Evolutionary conservation across 2,329 filamentous ascomycete genomes (phyloP).

Genomic region (Geoglossum cookeanum): DNA sequence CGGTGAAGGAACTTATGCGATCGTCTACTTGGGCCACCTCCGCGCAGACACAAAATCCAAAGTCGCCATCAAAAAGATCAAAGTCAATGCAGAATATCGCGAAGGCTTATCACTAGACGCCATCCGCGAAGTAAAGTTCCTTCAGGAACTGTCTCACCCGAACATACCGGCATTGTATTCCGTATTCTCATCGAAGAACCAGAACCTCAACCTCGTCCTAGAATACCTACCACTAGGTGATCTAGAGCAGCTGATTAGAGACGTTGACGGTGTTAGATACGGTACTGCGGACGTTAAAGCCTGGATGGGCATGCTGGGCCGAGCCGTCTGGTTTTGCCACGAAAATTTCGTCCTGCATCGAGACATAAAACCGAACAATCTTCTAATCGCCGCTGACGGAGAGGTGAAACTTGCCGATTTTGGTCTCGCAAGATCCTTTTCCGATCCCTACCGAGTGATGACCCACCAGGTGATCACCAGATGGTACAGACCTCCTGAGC

Average conservation of each 20-base stretch:
- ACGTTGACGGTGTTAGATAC: conserved; percentile 60
- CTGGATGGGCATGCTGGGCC: conserved; percentile 94
- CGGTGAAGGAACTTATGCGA: conserved; percentile 91
- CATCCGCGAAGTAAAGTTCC: conserved; percentile 84
- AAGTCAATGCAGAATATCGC: conserved; percentile 65
- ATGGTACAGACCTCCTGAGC: conserved; percentile 90
- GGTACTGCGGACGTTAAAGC: conserved; percentile 83
- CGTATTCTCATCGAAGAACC: conserved; percentile 89
- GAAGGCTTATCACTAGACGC: conserved; percentile 90
- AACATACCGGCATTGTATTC: conserved; percentile 88
- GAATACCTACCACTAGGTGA: conserved; percentile 90
- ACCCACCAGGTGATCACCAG: conserved; percentile 88
- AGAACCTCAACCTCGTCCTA: conserved; percentile 89
- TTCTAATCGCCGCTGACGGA: conserved; percentile 82
- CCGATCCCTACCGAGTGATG: conserved; percentile 77
- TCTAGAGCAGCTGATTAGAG: conserved; percentile 83
- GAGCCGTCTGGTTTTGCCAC: conserved; percentile 92
- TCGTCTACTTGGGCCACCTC: conserved; percentile 79
- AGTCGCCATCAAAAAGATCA: conserved; percentile 90
- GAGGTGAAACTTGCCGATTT: conserved; percentile 96
- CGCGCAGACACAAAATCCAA: conserved; percentile 48
- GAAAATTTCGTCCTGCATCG: conserved; percentile 85
- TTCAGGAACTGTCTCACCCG: conserved; percentile 83
- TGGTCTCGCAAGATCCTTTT: conserved; percentile 74
- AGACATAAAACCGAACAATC: conserved; percentile 93